Base-by-base conservation (phyloP, 257 asterid species). In the Solanum clarkiae region DNA sequence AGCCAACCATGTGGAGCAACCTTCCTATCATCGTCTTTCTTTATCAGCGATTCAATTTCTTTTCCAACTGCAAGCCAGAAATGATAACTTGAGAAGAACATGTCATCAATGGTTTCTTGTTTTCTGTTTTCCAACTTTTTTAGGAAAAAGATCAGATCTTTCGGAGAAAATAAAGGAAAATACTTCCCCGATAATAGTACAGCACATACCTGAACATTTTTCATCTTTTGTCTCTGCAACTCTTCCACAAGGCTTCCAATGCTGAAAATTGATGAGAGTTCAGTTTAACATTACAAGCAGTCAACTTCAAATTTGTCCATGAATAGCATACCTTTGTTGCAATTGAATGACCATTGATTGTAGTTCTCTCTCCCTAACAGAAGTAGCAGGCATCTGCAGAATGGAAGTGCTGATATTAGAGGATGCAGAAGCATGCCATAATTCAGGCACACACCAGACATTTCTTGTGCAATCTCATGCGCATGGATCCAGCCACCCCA, bases 161-260 rank as follows among this genome's bases (percentile, higher is more conserved):
- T 75, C 45, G 56, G 49, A 24, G 59, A 75, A 49, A 49, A 75
- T 24, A 47, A 24, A 77, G 20, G 82, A 40, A 51, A 79, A 10
- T 26, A 40, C 42, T 79, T 53, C 13, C 9, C 10, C 10, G 22
- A 79, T 65, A 79, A 15, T 79, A 26, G 65, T 16, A 57, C 65
- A 24, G 75, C 72, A 83, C 92, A 69, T 66, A 94, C 99, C 99
- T 92, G 94, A 65, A 88, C 65, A 87, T 96, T 96, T 90, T 87
- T 95, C 81, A 90, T 80, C 92, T 91, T 96, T 84, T 90, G 91
- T 86, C 92, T 90, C 85, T 94, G 99, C 74, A 96, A 87, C 90
- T 96, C 99, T 88, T 96, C 99, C 57, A 91, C 97, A 88, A 91
- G 84, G 84, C 94, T 91, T 86, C 96, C 97, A 16, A 94, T 87